Base-by-base conservation (phyloP, 257 asterid genomes). In the Nicotiana obtusifolia region DNA sequence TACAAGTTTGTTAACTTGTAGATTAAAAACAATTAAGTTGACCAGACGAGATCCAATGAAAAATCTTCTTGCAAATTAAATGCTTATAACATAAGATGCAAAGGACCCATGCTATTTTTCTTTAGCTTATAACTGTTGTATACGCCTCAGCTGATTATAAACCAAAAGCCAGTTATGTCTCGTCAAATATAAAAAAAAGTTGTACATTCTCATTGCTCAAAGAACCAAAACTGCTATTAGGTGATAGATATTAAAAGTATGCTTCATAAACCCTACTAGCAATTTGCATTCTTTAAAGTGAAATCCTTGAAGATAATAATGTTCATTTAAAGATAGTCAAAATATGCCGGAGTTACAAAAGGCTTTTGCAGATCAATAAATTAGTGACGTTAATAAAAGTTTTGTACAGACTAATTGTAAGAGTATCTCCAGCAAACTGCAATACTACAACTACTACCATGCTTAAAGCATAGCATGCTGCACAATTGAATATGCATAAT, bases 231-330 rank as follows among this genome's bases (percentile, higher is more conserved):
- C 0, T 69, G 57, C 31, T 7, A 10, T n/a, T n/a, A n/a, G n/a
- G n/a, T 69, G 54, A 35, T n/a, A 69, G 78, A 41, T 69, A 41
- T 71, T n/a, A 71, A 71, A 71, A 71, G 44, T 8, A 15, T 16
- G 44, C 73, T 65, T 15, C 47, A 66, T 31, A 66, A 31, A 66
- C 9, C 37, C 14, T n/a, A 22, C 20, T n/a, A 73, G 79, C 61
- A 73, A 22, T 47, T 24, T 47, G 61, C 61, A 2, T 60, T 47
- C 79, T 22, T 22, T 14, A 22, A 41, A 73, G 35, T 22, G 78
- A n/a, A 68, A 81, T 80, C 80, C 82, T 53, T 54, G 53, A 82
- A 20, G 19, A 44, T n/a, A 41, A 49, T 47, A 69, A 69, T 69
- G 57, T 20, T 20, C 33, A 41, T 71, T 44, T 26, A 26, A 26